These are phyloP conservation scores for Fusarium pseudoanthophilum DNA, from an alignment of 2,329 filamentous ascomycete genomes.

Conservation along the genomic window DNA sequence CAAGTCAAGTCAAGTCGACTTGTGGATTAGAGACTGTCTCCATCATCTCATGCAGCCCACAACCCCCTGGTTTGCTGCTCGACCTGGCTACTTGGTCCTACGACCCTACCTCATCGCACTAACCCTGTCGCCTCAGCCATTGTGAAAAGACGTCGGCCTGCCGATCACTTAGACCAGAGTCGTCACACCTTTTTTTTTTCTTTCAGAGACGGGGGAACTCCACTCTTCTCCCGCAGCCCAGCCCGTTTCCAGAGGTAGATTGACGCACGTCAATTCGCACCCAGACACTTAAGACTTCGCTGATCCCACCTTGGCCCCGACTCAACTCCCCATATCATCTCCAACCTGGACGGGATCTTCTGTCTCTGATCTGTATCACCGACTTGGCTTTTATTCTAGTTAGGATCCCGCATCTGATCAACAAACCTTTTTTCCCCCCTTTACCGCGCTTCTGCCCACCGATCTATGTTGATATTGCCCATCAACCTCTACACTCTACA, in stretches of 20 bases:
- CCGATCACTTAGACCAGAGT: constrained; percentile 65
- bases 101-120: constrained; percentile 54
- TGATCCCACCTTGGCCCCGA: constrained; percentile 62
- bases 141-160: constrained; percentile 63
- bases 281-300: constrained; percentile 68
- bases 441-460: constrained; percentile 36
- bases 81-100: constrained; percentile 48
- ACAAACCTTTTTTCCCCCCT: constrained; percentile 49
- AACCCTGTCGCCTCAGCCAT: constrained; percentile 59
- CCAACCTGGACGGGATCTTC: constrained; percentile 49
- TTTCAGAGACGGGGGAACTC: constrained; percentile 49
- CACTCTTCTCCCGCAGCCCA: constrained; percentile 54
- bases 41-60: constrained; percentile 51
- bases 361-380: constrained; percentile 55
- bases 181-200: constrained; percentile 59
- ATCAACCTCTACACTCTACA: constrained; percentile 30
- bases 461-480: constrained; percentile 40
- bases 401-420: constrained; percentile 65
- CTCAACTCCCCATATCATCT: constrained; percentile 49
- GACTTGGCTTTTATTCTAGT: constrained; percentile 58
- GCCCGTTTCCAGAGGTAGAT: constrained; percentile 51
- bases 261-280: constrained; percentile 55
- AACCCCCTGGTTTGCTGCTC: constrained; percentile 45
- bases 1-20: constrained; percentile 43
- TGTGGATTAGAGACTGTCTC: constrained; percentile 41